Conservation (phyloP, 2,329 filamentous ascomycete species). For the Hypoxylon sp. region DNA sequence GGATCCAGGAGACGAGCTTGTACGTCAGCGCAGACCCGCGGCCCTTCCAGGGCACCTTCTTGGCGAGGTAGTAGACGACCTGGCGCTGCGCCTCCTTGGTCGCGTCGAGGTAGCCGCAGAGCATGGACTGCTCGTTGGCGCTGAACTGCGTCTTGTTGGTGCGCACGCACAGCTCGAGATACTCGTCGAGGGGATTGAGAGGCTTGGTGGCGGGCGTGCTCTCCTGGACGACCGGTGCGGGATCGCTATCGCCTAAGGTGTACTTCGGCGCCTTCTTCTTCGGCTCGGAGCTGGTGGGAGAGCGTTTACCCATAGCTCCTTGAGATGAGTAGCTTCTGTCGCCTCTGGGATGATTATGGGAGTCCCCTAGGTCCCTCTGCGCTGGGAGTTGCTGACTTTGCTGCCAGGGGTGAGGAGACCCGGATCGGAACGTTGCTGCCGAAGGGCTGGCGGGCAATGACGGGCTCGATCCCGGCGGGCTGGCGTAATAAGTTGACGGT, state of each 20-base stretch:
- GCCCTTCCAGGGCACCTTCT: conserved; percentile 17
- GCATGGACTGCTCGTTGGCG: conserved; percentile 17
- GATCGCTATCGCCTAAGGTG: not conserved
- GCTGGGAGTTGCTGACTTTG: too few species aligned
- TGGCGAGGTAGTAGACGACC: conserved; percentile 19
- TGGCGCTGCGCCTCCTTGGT: conserved; percentile 4
- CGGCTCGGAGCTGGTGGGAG: not conserved
- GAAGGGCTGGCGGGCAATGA: not conserved
- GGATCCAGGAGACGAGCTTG: conserved; percentile 28
- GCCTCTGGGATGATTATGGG: too few species aligned
- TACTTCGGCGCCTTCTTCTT: not conserved
- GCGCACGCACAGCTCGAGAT: not conserved
- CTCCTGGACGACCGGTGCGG: not conserved
- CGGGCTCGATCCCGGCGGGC: not conserved
- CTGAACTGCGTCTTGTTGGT: not conserved
- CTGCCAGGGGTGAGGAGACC: too few species aligned
- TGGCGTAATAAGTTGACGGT: not conserved
- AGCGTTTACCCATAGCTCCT: not conserved
- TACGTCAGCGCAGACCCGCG: conserved; percentile 14
- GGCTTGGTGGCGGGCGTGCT: not conserved
- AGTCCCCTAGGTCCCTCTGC: too few species aligned
- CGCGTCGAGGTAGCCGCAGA: conserved; percentile 16
- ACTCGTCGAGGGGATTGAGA: not conserved
- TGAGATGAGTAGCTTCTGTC: not conserved
- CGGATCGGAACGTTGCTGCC: not conserved